Conservation (phyloP, 257 asterid species). For the Perilla frutescens region DNA sequence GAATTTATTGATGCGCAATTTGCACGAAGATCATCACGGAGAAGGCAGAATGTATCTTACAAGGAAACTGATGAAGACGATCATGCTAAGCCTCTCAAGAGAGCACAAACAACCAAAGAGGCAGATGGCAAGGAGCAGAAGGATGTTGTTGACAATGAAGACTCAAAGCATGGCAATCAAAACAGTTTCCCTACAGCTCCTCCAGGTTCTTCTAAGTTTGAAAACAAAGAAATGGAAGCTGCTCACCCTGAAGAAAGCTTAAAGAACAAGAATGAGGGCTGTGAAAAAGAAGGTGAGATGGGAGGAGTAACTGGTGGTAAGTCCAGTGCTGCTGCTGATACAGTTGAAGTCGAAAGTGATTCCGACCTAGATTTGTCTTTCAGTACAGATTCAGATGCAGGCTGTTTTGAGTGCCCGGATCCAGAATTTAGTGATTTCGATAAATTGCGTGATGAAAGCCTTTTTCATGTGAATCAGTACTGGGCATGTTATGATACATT, state of each 20-base stretch:
- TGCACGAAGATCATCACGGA: constrained; percentile 58
- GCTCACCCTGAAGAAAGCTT: constrained; percentile 35
- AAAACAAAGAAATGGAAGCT: constrained; percentile 33
- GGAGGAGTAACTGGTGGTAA: constrained; percentile 32
- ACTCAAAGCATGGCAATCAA: constrained; percentile 27
- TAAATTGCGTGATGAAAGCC: constrained; percentile 38
- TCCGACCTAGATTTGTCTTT: constrained; percentile 31
- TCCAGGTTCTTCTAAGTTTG: constrained; percentile 3
- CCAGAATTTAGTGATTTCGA: constrained; percentile 69
- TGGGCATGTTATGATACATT: constrained; percentile 69
- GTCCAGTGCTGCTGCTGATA: constrained; percentile 24
- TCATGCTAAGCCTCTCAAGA: constrained; percentile 41
- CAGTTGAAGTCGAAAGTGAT: constrained; percentile 36
- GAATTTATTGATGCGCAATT: background rate
- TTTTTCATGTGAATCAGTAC: constrained; percentile 50
- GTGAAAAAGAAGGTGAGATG: constrained; percentile 29
- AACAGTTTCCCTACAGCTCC: constrained; percentile 31
- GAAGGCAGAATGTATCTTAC: constrained; percentile 58
- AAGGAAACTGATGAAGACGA: constrained; percentile 58
- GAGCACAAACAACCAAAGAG: constrained; percentile 26
- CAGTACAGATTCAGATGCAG: constrained; percentile 12
- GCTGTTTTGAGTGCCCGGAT: constrained; percentile 41
- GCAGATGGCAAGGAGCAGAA: constrained; percentile 31
- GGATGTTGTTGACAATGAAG: constrained; percentile 18
- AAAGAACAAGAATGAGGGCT: constrained; percentile 19